Conservation (phyloP, 2,329 filamentous ascomycete species). For the Neopestalotiopsis rosae region DNA sequence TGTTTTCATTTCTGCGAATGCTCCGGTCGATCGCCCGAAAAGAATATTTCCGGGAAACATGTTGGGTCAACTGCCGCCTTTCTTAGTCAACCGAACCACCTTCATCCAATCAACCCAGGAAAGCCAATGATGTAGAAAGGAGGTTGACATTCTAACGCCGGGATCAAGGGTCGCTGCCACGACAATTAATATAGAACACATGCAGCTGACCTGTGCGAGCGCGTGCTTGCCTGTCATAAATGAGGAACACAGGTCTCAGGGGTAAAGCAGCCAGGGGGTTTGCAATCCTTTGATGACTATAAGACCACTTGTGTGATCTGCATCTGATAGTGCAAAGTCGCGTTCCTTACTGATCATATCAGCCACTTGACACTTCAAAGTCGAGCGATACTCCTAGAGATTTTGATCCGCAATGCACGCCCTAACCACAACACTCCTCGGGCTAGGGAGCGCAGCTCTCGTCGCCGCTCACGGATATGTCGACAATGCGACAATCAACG, state of each 20-base stretch:
- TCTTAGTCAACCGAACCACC: background rate
- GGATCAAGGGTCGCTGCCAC: background rate
- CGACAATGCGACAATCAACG: constrained; percentile 49
- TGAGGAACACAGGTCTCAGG: background rate
- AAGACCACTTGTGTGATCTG: background rate
- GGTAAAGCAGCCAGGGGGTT: background rate
- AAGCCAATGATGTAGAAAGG: constrained; percentile 7
- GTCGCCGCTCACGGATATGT: constrained; percentile 56
- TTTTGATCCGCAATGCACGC: background rate
- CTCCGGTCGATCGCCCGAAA: background rate
- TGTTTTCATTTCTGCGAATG: constrained; percentile 13
- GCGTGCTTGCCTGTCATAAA: background rate
- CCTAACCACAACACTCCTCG: constrained; percentile 33
- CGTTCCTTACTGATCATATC: background rate
- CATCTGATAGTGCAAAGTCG: background rate
- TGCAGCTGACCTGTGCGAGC: background rate
- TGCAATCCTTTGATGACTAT: background rate
- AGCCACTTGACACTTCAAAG: background rate
- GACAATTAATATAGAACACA: constrained; percentile 9
- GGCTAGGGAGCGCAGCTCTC: constrained; percentile 38
- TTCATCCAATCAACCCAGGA: background rate
- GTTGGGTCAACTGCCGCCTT: constrained; percentile 15
- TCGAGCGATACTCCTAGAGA: background rate
- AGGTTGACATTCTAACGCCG: background rate
- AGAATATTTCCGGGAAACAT: background rate